phyloP scores from a whole-genome alignment of 345 rosid genomes.

The Ceriops tagal region DNA sequence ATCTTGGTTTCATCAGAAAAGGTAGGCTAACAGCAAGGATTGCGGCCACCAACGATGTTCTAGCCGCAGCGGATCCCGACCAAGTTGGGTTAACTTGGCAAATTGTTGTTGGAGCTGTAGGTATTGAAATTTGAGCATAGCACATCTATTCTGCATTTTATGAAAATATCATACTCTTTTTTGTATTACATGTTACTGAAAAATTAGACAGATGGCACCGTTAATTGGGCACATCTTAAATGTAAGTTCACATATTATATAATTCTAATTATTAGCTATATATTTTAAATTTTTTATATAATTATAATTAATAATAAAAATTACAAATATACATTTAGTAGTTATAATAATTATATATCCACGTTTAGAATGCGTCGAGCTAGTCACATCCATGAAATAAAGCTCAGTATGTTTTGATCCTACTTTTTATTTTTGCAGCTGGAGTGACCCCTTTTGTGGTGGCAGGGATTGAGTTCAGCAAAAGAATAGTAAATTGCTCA shows the following conservation, averaged over 20 bases:
- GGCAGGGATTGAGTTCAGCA: conserved; percentile 90
- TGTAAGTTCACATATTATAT: neutral
- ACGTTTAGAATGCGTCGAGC: too few species aligned
- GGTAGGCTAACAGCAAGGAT: conserved; percentile 12
- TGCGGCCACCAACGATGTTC: conserved; percentile 36
- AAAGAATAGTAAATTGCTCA: conserved; percentile 57
- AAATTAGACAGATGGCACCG: too few species aligned
- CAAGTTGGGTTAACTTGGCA: conserved; percentile 67
- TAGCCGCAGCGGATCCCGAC: conserved; percentile 37
- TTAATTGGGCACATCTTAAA: too few species aligned
- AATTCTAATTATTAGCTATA: neutral
- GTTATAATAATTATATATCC: too few species aligned
- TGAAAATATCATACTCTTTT: too few species aligned
- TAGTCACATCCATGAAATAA: neutral
- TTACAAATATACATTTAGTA: neutral
- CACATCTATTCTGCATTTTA: too few species aligned
- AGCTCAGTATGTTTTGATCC: neutral
- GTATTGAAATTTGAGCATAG: conserved; percentile 17
- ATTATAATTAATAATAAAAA: neutral
- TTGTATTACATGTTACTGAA: neutral
- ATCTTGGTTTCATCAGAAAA: conserved; percentile 11
- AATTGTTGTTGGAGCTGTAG: conserved; percentile 65
- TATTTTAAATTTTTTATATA: neutral
- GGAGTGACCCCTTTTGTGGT: conserved; percentile 71
- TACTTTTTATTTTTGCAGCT: conserved; percentile 41